phyloP scores from a whole-genome alignment of 306 rosid genomes.

The Canavalia gladiata region DNA sequence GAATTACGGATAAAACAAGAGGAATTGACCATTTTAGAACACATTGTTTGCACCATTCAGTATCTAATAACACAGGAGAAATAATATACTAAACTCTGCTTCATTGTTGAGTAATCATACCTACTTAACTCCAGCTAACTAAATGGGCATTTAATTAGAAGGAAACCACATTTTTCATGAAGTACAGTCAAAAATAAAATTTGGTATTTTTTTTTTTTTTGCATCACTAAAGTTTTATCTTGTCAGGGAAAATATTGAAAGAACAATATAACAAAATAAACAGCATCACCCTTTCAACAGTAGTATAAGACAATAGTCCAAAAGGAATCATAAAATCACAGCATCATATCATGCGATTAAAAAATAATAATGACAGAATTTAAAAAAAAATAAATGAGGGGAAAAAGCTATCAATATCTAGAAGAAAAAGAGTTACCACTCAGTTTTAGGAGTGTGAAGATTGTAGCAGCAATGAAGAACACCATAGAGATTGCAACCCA shows the following conservation, averaged over 20 bases:
- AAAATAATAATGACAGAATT: background rate
- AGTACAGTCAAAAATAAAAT: background rate
- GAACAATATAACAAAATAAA: constrained; percentile 28
- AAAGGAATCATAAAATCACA: constrained; percentile 33
- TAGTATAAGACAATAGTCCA: constrained; percentile 34
- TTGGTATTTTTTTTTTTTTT: constrained; percentile 12
- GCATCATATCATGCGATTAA: constrained; percentile 27
- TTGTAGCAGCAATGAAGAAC: constrained; percentile 93
- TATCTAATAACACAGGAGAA: background rate
- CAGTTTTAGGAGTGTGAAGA: constrained; percentile 89
- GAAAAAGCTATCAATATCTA: constrained; percentile 12
- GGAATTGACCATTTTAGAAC: constrained; percentile 29
- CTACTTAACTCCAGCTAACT: constrained; percentile 9
- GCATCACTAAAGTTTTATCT: background rate
- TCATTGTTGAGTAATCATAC: background rate
- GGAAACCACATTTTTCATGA: background rate
- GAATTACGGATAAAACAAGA: background rate
- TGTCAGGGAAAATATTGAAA: constrained; percentile 15
- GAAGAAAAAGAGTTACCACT: constrained; percentile 65
- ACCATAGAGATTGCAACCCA: constrained; percentile 99
- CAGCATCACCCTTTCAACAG: constrained; percentile 17
- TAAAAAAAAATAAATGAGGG: constrained; percentile 7
- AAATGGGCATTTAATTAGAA: constrained; percentile 23
- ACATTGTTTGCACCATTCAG: constrained; percentile 22
- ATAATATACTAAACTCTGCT: background rate